phyloP scores from a whole-genome alignment of 345 rosid genomes.

The Sisymbrium irio region DNA sequence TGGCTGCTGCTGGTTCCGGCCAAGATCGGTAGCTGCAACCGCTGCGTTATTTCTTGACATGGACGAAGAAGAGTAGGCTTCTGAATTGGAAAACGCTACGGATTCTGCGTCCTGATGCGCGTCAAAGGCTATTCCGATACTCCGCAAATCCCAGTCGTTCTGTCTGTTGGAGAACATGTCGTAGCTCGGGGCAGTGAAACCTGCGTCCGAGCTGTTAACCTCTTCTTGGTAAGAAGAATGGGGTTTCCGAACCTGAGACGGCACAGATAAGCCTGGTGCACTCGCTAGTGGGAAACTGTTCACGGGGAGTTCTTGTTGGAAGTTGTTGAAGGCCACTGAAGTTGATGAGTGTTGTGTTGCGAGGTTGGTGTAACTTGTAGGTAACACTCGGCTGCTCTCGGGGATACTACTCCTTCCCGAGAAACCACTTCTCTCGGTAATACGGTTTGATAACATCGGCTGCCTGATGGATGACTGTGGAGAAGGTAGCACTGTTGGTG shows the following conservation, averaged over 20 bases:
- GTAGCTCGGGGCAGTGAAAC: conserved; percentile 21
- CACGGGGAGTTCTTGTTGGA: conserved; percentile 44
- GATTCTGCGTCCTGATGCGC: conserved; percentile 51
- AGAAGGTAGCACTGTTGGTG: neutral
- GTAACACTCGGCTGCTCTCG: conserved; percentile 57
- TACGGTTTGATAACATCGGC: conserved; percentile 49
- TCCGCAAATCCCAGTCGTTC: conserved; percentile 67
- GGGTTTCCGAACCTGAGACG: conserved; percentile 31
- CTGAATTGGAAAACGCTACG: conserved; percentile 21
- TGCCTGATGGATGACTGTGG: conserved; percentile 51
- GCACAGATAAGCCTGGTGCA: conserved; percentile 52
- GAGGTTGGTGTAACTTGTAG: conserved; percentile 37
- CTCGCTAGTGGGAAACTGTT: conserved; percentile 60
- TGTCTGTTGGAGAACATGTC: conserved; percentile 33
- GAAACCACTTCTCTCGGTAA: conserved; percentile 37
- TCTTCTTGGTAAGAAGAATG: conserved; percentile 56
- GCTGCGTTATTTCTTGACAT: conserved; percentile 28
- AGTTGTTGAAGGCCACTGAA: conserved; percentile 36
- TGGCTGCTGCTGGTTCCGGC: conserved; percentile 20
- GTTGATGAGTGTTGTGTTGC: conserved; percentile 27
- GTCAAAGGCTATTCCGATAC: conserved; percentile 57
- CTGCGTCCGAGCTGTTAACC: conserved; percentile 44
- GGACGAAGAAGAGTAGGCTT: conserved; percentile 34
- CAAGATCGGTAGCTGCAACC: conserved; percentile 9
- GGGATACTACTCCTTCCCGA: conserved; percentile 46